A percentile compares a stretch with the other conserved stretches of the same genome.
Conservation (phyloP, 768 basidiomycete species). For the Leccinum boreale region DNA sequence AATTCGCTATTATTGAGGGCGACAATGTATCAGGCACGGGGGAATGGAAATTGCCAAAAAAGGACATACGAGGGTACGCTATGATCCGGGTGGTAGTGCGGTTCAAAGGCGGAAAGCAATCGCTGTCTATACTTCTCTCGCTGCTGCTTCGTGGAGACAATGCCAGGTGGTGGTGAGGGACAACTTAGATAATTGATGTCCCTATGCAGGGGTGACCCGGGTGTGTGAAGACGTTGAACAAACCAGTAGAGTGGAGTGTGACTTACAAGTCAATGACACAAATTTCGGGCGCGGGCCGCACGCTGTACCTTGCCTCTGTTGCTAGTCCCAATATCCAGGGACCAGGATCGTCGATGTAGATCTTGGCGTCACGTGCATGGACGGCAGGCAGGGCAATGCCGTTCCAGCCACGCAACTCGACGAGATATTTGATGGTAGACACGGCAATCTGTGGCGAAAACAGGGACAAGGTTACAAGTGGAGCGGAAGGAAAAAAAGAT, state of each 20-base stretch:
- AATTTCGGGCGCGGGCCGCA: slow-evolving; percentile 74
- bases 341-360: slow-evolving; percentile 94
- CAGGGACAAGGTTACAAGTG: background rate
- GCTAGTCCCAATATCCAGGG: slow-evolving; percentile 94
- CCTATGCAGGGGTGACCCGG: slow-evolving; percentile 33
- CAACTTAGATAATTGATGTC: slow-evolving; percentile 86
- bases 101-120: slow-evolving; percentile 74
- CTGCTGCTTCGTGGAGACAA: slow-evolving; percentile 74
- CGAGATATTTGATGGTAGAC: slow-evolving; percentile 85
- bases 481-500: background rate
- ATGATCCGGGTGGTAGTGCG: slow-evolving; percentile 88
- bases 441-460: slow-evolving; percentile 65
- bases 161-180: slow-evolving; percentile 70
- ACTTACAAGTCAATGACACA: slow-evolving; percentile 84
- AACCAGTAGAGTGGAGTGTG: background rate
- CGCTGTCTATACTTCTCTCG: slow-evolving; percentile 76
- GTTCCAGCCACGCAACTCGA: slow-evolving; percentile 91
- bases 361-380: slow-evolving; percentile 86
- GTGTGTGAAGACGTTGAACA: slow-evolving; percentile 4
- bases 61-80: slow-evolving; percentile 61
- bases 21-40: background rate
- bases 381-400: slow-evolving; percentile 81
- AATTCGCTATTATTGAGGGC: slow-evolving; percentile 62
- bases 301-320: slow-evolving; percentile 78
- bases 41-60: background rate